Evolutionary conservation across 768 basidiomycete species (phyloP).

Genomic region (Cubamyces lactineus): DNA sequence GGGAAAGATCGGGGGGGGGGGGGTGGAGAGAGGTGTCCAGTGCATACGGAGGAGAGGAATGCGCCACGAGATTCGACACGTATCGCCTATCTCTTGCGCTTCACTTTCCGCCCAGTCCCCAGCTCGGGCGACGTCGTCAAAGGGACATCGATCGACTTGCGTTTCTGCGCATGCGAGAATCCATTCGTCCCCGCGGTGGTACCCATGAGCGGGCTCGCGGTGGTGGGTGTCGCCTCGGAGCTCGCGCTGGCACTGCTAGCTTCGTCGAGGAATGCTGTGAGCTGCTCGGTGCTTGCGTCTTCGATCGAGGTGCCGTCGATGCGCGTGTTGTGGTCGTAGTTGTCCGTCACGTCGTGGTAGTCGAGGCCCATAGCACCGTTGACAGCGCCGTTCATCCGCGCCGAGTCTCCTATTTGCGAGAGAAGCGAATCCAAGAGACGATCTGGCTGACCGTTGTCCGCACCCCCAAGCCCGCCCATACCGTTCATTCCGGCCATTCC

Average conservation of each 20-base stretch:
- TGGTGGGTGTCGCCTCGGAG: conserved; percentile 30
- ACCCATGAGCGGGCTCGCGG: conserved; percentile 12
- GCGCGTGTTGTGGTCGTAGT: conserved; percentile 37
- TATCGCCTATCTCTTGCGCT: conserved; percentile 32
- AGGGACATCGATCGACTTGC: conserved; percentile 35
- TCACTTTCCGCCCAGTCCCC: conserved; percentile 25
- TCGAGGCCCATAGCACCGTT: conserved; percentile 36
- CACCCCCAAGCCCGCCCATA: neutral
- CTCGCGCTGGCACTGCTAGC: conserved; percentile 28
- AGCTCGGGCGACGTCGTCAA: conserved; percentile 16
- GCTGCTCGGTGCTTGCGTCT: conserved; percentile 39
- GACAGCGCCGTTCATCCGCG: neutral
- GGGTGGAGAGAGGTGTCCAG: too few relatives aligned
- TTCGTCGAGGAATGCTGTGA: conserved; percentile 49
- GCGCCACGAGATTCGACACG: neutral
- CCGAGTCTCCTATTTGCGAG: conserved; percentile 14
- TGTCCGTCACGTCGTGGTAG: conserved; percentile 37
- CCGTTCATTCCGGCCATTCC: conserved; percentile 6
- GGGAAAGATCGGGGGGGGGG: too few relatives aligned
- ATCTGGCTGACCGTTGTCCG: conserved; percentile 13
- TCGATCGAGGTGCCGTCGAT: conserved; percentile 38
- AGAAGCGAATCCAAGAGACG: conserved; percentile 22
- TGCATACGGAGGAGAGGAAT: neutral
- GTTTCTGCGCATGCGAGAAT: conserved; percentile 29
- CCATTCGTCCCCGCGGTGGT: neutral